Base-by-base conservation (phyloP, 2,329 filamentous ascomycete genomes). In the Calycina marina region DNA sequence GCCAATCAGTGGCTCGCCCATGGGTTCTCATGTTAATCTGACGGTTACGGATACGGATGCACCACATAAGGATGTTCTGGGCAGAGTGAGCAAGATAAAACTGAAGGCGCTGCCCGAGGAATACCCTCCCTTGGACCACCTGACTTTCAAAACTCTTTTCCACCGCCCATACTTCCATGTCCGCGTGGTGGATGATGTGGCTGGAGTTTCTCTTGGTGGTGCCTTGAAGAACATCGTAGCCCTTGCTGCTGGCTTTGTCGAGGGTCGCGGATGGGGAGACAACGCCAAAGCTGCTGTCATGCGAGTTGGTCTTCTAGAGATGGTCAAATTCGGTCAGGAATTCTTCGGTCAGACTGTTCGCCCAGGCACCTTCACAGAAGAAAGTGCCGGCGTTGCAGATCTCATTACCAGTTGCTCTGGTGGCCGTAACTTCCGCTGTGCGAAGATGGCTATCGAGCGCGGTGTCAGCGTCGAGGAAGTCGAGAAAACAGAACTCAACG, bases 231-330 rank as follows among this genome's bases (percentile, higher is more conserved):
- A 98, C 63, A 78, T 98, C 43, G 83, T 98, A 34, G 90, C 90
- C 4, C 63, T 98, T 12, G 88, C 85, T 4, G 86, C 90, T 18
- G 90, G 90, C 36, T 98, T 93, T 56, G 85, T 96, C 27, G 84
- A 93, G 43, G 90, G 90, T 20, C 72, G 88, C 40, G 88, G 88
- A 43, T 98, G 90, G 88, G 90, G 90, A 50, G 86, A 96, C 63
- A 98, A 96, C 47, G 88, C 88, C 44, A 96, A 98, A 63, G 85
- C 90, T n/a, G 90, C 90, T 28, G 77, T 98, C 39, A 96, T 98
- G 84, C 81, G 90, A 25, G 79, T 96, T 13, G 90, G 90, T 5
- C 72, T 98, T 28, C 68, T 94, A 47, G 90, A 98, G 60, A 93
- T 94, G 78, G 84, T 96, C 50, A 79, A 81, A 53, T 98, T 98